Base-by-base conservation (phyloP, 306 rosid genomes). In the Oxytropis ochrocephala region DNA sequence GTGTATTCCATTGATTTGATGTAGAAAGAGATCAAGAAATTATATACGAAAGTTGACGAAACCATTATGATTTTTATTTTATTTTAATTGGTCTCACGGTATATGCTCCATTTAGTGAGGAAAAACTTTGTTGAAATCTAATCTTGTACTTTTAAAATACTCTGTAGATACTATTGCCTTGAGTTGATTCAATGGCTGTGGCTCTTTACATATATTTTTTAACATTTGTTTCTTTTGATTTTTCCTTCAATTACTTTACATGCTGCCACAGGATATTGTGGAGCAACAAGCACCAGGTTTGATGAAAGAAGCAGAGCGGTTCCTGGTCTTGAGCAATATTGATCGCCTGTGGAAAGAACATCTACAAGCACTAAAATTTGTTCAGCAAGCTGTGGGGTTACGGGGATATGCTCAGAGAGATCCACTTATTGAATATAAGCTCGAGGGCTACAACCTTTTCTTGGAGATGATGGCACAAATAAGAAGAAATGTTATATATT, bases 401-500 rank as follows among this genome's bases (percentile, higher is more conserved):
- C 88, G 97, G 11, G 99, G 99, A 6, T 91, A 94, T 55, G 99
- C 99, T 4, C 99, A 91, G 59, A 80, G 97, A 46, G 99, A 88
- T 75, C 99, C 99, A 62, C 99, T 94, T 59, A 94, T 94, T 17
- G 97, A 94, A 82, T 94, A 94, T 73, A 94, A 91, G 75, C 95
- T 94, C 10, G 99, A 94, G 86, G 99, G 97, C 46, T 94, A 91
- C 62, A 90, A 94, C 83, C 97, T 94, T 80, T 94, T 94, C 95
- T 81, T 94, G 75, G 99, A 94, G 46, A 94, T 94, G 99, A 94
- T 94, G 99, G 99, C 97, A 54, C 97, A 94, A 42, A 75, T 94
- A 44, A 84, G 99, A 85, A 88, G 99, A 82, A 94, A 94, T 69
- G 99, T 94, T 65, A 94, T 94, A 24, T 94, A 88, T 80, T 91